Evolutionary conservation across 352 stramenopile species (phyloP), one percentile per base, ranked within the genome.

Genomic region (Salisapilia sapeloensis): DNA sequence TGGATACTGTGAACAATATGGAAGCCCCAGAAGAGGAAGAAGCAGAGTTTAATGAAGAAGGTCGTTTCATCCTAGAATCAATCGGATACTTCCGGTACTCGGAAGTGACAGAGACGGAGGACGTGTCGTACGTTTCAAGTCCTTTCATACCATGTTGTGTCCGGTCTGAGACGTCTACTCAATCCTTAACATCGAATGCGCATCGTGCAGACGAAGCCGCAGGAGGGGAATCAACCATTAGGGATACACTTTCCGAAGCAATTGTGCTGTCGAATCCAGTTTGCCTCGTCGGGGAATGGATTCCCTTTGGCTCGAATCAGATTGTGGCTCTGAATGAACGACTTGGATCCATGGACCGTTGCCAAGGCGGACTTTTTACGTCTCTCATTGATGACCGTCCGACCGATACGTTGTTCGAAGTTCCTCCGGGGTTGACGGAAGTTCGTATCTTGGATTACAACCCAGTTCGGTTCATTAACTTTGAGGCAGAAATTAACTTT

Each of bases 401-500:
- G 6, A 74, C 69, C 0, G 60, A 64, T 42, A 94, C 60, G 36
- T 78, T 64, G 44, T 82, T 96, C 38, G 66, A 69, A 37, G 67
- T 85, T 4, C 56, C 61, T 13, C 84, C 87, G 9, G 89, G 93
- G 11, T 62, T 97, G 6, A 97, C 89, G 0, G 65, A 76, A 27
- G 84, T 97, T 3, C 76, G 92, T 25, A 95, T 97, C 33, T 55
- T 97, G 2, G 92, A 98, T 49, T 97, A 97, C 45, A 93, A 92
- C 18, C 76, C 92, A n/a, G 91, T 92, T 6, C 92, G 96, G 20
- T 92, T 96, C 50, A 95, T 97, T 31, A 97, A 97, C 53, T 97
- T 97, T 53, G 92, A 97, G 53, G 92, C 90, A 5, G 87, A 97
- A 40, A 97, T 97, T 42, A 72, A 95, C 27, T 96, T 95, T 42